phyloP scores from a whole-genome alignment of 345 rosid genomes.

The Citrus trifoliata region DNA sequence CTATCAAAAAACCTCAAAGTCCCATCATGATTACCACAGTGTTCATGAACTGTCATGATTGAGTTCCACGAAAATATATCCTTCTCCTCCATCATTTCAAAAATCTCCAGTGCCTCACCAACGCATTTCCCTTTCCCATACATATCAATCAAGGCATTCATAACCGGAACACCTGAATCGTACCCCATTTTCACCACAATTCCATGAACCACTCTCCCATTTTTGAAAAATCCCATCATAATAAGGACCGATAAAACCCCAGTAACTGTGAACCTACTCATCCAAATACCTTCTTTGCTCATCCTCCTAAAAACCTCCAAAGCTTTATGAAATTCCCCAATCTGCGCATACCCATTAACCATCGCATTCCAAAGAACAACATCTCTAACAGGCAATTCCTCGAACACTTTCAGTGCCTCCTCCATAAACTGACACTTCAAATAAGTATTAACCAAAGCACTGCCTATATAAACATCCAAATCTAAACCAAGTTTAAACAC shows the following conservation, averaged over 20 bases:
- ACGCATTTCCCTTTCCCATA: slow-evolving; percentile 57
- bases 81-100: slow-evolving; percentile 41
- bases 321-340: slow-evolving; percentile 28
- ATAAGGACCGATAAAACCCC: slow-evolving; percentile 41
- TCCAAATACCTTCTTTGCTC: neutral
- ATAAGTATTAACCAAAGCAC: slow-evolving; percentile 43
- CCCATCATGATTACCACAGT: slow-evolving; percentile 52
- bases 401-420: slow-evolving; percentile 54
- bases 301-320: slow-evolving; percentile 26
- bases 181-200: slow-evolving; percentile 42
- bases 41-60: slow-evolving; percentile 47
- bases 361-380: slow-evolving; percentile 68
- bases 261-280: neutral
- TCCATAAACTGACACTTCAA: slow-evolving; percentile 34
- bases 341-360: slow-evolving; percentile 55
- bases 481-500: neutral
- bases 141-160: slow-evolving; percentile 66
- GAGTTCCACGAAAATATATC: slow-evolving; percentile 68
- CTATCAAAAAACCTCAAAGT: slow-evolving; percentile 45
- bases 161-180: slow-evolving; percentile 31
- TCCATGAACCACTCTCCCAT: slow-evolving; percentile 48
- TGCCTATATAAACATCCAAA: slow-evolving; percentile 35
- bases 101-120: slow-evolving; percentile 39
- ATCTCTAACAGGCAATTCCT: slow-evolving; percentile 49
- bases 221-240: slow-evolving; percentile 33